These are phyloP conservation scores for Pythium diclinum DNA, from an alignment of 352 stramenopile genomes.

Conservation along the genomic window DNA sequence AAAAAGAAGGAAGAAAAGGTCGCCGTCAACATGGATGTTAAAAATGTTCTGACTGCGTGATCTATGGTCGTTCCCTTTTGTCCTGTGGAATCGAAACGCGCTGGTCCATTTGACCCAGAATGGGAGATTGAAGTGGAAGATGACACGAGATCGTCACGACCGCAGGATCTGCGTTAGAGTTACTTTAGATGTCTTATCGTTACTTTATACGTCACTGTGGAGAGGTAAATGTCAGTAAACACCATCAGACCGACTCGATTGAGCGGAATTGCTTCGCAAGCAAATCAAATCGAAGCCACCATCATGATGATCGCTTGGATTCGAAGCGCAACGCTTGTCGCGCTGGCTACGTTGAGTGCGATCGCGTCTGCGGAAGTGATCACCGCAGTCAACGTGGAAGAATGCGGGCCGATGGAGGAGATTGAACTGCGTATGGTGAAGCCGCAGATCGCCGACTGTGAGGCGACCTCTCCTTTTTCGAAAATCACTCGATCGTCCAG, in stretches of 20 bases:
- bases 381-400: neutral
- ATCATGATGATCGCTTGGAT: neutral
- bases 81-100: neutral
- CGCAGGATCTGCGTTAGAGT: neutral
- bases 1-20: neutral
- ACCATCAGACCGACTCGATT: neutral
- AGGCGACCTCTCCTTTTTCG: conserved; percentile 1
- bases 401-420: conserved; percentile 11
- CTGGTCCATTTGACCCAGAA: neutral
- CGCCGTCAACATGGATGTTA: neutral
- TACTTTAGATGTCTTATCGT: neutral
- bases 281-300: neutral
- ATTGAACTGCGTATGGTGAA: conserved; percentile 15
- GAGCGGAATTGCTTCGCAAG: neutral
- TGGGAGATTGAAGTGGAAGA: neutral
- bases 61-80: neutral
- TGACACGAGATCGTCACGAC: neutral
- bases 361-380: conserved; percentile 3
- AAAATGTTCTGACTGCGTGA: neutral
- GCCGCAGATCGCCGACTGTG: conserved; percentile 7
- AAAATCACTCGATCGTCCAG: neutral
- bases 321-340: neutral
- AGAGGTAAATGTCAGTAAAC: neutral
- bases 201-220: neutral
- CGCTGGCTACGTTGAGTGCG: neutral